Base-by-base conservation (phyloP, 306 rosid genomes). In the Phaseolus lunatus region DNA sequence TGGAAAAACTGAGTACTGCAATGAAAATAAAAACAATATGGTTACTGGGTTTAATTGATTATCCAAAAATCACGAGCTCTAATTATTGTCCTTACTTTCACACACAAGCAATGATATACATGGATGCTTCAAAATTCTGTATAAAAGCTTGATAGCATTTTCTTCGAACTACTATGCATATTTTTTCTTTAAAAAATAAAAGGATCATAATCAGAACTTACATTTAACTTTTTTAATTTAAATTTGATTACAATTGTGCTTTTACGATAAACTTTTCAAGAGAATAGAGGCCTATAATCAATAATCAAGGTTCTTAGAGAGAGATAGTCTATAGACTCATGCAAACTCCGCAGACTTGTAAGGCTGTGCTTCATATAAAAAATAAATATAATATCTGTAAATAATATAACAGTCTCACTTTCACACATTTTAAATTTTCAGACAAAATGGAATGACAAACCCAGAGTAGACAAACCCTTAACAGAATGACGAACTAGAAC, bases 1-100 rank as follows among this genome's bases (percentile, higher is more conserved):
- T 80, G 52, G 90, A 76, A 69, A 76, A 41, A 29, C 73, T 76
- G 14, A 67, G 74, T 59, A 77, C 96, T 92, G 88, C 82, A 82
- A 72, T 19, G 65, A 80, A 80, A 76, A 81, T 56, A 1, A 45
- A 78, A 80, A n/a, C n/a, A 73, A 43, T 41, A 23, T 58, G 71
- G 73, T 43, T 61, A 82, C 37, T 39, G 7, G 68, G 26, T 44
- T 44, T 41, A 31, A 70, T 43, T 37, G 13, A 71, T 62, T 33
- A 70, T 58, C 53, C 66, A 35, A 13, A 33, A 31, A 7, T 27
- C 47, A 62, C 9, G 43, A n/a, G n/a, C n/a, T n/a, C n/a, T n/a
- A 78, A 57, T 56, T 26, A 76, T 1, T 22, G 72, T 57, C 67
- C 7, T 43, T 75, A 49, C 43, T 50, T 79, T 68, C 15, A 64